Base-by-base conservation (phyloP, 2,329 filamentous ascomycete genomes). In the Penicillium polonicum region DNA sequence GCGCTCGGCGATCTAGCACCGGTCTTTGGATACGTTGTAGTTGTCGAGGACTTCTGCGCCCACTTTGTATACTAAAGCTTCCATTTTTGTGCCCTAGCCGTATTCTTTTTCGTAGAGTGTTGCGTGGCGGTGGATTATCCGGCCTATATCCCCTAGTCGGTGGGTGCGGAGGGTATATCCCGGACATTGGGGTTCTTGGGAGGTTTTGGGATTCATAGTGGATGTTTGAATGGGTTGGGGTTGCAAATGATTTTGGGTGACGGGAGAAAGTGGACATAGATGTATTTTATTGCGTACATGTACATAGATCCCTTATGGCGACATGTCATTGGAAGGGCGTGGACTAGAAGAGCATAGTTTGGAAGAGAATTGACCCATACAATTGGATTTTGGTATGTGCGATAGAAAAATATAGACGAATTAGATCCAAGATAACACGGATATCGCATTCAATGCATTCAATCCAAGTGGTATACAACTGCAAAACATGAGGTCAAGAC, bases 1-100 rank as follows among this genome's bases (percentile, higher is more conserved):
- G 19, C 45, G 52, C 44, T 67, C 60, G 6, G 64, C 64, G 38
- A 67, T 62, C 64, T 60, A 66, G 50, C 64, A 67, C 21, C 58
- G 53, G 41, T 66, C 65, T 6, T 23, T 43, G 12, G 50, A 44
- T 8, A 50, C 55, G n/a, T 66, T 59, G 38, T 64, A 58, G 23
- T 45, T 54, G 4, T 60, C 56, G 31, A 57, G 50, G 35, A 67
- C 66, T n/a, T 66, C 64, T 1, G 57, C 44, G 2, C 60, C 46
- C 35, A 66, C 55, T 27, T 59, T 36, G 17, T 56, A 52, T 31
- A 63, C 61, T 10, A 64, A 38, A 0, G 58, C 38, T 39, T 61
- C 52, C 48, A 67, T 65, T 13, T 55, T 51, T 12, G 53, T 46
- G 3, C 57, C 56, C 55, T 55, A 67, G 45, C 56, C 49, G 39